Conservation (phyloP, 2,329 filamentous ascomycete species). For the Chaetothyriales sp. region DNA sequence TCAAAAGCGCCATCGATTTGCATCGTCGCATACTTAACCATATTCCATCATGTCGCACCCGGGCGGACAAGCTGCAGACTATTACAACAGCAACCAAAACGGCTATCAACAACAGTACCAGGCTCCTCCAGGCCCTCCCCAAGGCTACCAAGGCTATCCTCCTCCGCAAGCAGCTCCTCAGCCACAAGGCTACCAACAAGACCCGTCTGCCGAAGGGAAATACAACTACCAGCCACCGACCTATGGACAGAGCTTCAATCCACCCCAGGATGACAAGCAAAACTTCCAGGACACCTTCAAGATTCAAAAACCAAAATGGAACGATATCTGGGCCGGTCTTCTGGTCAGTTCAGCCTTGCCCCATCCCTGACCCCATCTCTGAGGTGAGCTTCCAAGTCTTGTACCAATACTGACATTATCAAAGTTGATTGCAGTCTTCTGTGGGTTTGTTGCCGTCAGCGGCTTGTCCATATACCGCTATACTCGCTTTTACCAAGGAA, state of each 20-base stretch:
- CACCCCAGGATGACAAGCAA: conserved; percentile 31
- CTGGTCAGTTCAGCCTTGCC: conserved; percentile 37
- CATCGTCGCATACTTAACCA: neutral
- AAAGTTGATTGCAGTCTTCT: conserved; percentile 53
- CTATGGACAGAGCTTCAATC: conserved; percentile 25
- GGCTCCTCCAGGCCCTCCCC: conserved; percentile 4
- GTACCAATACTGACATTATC: conserved; percentile 6
- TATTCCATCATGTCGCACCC: conserved; percentile 11
- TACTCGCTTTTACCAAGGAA: conserved; percentile 43
- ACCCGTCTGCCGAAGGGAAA: conserved; percentile 4
- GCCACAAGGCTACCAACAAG: conserved; percentile 8
- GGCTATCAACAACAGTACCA: conserved; percentile 10
- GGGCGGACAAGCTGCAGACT: conserved; percentile 14
- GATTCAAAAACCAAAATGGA: conserved; percentile 68
- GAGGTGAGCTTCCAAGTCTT: neutral
- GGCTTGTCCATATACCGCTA: conserved; percentile 65
- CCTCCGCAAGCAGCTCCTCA: conserved; percentile 8
- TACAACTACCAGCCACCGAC: conserved; percentile 21
- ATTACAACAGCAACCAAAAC: conserved; percentile 11
- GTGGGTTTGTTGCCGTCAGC: conserved; percentile 62
- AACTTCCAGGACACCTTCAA: conserved; percentile 70
- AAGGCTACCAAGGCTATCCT: conserved; percentile 6
- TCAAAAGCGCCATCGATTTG: neutral
- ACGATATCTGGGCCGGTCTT: conserved; percentile 78
- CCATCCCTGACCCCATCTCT: no score